Base-by-base conservation (phyloP, 2,329 filamentous ascomycete species). In the Boeremia exigua region DNA sequence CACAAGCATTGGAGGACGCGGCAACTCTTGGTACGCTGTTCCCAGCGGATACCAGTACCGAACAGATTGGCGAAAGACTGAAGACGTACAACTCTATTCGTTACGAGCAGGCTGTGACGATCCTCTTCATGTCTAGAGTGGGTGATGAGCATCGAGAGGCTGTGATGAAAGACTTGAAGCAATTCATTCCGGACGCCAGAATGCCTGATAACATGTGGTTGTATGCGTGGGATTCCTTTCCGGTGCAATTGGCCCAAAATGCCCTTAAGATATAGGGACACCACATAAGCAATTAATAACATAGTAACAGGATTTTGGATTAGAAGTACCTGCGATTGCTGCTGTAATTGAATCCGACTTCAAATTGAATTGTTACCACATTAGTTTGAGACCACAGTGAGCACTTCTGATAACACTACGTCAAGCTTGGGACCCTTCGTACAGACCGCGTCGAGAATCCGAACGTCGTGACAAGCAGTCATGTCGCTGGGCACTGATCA, bases 1-100 rank as follows among this genome's bases (percentile, higher is more conserved):
- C 56, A 7, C 58, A 61, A 47, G 58, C 55, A 12, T 36, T 58
- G 10, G 58, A 61, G 30, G 58, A 61, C n/a, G 58, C 55, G 6
- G 58, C 51, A 28, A 44, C 55, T 9, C 48, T 61, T 7, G 58
- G 51, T 27, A 44, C 52, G 4, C 43, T 61, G 5, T 50, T 61
- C 12, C 44, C 50, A 27, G 43, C 46, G 14, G 51, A 61, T 19
- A 45, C 48, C 2, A 30, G 11, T 6, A 27, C 39, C 8, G 44
- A 28, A 19, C 29, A 56, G 5, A 48, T 61, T n/a, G 12, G 36
- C 11, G 19, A 53, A 29, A 45, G 48, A n/a, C 40, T 61, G 34
- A 14, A 33, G 5, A 42, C 56, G 4, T 61, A 61, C 47, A 61
- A 61, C 29, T 23, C 46, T 6, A 44, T 59, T 9, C 51, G 58